Evolutionary conservation across 1,284 basidiomycete genomes (phyloP), one percentile per base, ranked within the genome.

Genomic region (Erythrobasidium hasegawianum): DNA sequence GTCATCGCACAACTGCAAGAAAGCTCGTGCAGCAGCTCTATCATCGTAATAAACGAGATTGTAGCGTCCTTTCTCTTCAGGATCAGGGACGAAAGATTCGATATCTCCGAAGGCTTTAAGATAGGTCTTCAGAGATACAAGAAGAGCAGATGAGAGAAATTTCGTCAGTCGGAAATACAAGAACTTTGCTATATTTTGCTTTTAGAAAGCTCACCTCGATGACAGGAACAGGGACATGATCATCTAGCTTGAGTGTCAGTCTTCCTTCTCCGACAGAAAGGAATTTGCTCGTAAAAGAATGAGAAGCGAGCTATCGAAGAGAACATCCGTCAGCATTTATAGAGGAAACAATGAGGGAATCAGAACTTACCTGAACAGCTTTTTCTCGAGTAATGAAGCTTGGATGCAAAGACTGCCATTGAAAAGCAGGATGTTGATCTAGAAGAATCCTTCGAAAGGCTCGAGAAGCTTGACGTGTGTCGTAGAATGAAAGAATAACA

Each of bases 201-300:
- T n/a, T 33, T 33, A 4, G 33, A 33, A 33, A 47, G 45, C 45
- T 47, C n/a, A n/a, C 62, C 55, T 52, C 43, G 9, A 65, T 20
- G 14, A 41, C 45, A 1, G 49, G 38, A 40, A 49, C 39, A 2
- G 43, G 41, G 20, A 65, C 27, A 11, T 13, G n/a, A 26, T 16
- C 11, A 29, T 16, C 24, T 14, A 55, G 29, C n/a, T n/a, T 55
- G 24, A 65, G 26, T 4, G 13, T 50, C 18, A 65, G 55, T 40
- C 57, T 58, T 18, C 62, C 62, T 65, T 65, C 62, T 39, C 62
- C 62, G 5, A 57, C 24, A 22, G 62, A 65, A 20, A 65, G 20
- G 26, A 65, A 39, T 16, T 49, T 58, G 24, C 55, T 47, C 9
- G 18, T 29, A 47, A 65, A 65, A 16, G 27, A 14, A 9, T 47